Conservation (phyloP, 371 early-diverging fungal genomes). For the Sporodiniella umbellata region DNA sequence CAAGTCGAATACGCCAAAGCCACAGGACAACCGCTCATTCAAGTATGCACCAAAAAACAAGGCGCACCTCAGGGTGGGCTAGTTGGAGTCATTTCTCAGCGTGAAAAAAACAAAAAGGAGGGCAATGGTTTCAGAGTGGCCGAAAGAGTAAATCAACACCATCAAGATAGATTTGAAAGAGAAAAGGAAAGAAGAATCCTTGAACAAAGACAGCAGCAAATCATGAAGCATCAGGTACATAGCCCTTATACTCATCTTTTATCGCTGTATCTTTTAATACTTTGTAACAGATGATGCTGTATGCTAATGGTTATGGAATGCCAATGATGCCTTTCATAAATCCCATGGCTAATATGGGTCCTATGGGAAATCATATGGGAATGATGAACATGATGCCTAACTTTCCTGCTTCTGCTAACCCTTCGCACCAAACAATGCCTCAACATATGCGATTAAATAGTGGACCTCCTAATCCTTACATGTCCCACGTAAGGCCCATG, state of each 20-base stretch:
- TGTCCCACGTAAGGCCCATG: conserved; percentile 9
- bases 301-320: conserved; percentile 30
- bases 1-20: conserved; percentile 48
- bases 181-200: conserved; percentile 44
- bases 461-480: conserved; percentile 12
- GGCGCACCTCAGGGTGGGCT: conserved; percentile 39
- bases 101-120: conserved; percentile 41
- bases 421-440: conserved; percentile 3
- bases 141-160: conserved; percentile 37
- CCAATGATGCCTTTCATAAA: conserved; percentile 27
- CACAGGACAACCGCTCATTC: conserved; percentile 49
- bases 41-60: conserved; percentile 39
- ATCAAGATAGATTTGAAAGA: conserved; percentile 35
- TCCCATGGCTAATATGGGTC: conserved; percentile 22
- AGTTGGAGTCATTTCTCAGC: conserved; percentile 46
- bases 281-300: conserved; percentile 36
- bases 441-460: conserved; percentile 6
- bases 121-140: conserved; percentile 30
- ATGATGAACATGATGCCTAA: conserved; percentile 7
- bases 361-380: conserved; percentile 14
- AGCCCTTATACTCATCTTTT: too few relatives aligned
- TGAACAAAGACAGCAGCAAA: conserved; percentile 50
- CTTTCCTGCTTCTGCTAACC: conserved; percentile 4
- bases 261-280: background rate
- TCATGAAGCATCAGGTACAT: conserved; percentile 43